Conservation (phyloP, 139 green algal genomes). For the Chlorella sp. region DNA sequence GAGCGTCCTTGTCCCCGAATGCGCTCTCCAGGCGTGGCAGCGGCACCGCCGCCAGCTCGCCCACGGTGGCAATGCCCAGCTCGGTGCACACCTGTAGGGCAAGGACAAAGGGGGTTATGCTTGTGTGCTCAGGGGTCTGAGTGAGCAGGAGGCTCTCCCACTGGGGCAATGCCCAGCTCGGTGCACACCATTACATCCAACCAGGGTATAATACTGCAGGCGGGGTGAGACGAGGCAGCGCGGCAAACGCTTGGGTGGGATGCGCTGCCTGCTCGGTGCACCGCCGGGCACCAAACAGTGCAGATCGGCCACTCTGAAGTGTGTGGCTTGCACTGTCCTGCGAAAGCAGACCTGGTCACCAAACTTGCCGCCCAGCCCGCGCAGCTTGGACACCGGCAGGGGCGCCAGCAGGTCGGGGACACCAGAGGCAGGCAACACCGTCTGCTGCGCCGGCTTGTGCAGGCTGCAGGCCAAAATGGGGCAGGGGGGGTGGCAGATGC, state of each 20-base stretch:
- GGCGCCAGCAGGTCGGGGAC: slow-evolving; percentile 69
- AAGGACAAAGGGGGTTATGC: too few species aligned
- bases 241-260: too few species aligned
- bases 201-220: too few species aligned
- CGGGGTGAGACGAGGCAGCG: too few species aligned
- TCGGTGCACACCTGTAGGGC: background rate
- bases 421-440: slow-evolving; percentile 68
- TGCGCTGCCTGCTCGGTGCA: too few species aligned
- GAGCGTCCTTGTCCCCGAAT: slow-evolving; percentile 56
- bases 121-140: too few species aligned
- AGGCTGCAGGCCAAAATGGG: too few species aligned
- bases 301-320: too few species aligned
- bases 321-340: background rate
- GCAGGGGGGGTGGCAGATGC: background rate
- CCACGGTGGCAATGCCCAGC: slow-evolving; percentile 67
- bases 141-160: too few species aligned
- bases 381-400: slow-evolving; percentile 74
- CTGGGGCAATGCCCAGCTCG: too few species aligned
- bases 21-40: slow-evolving; percentile 53
- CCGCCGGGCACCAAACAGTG: too few species aligned
- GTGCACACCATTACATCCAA: too few species aligned
- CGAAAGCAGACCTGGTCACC: slow-evolving; percentile 58
- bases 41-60: slow-evolving; percentile 73
- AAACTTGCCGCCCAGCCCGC: slow-evolving; percentile 82
- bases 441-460: slow-evolving; percentile 91